Evolutionary conservation across 2,329 filamentous ascomycete species (phyloP).

Genomic region (Colletotrichum paranaense): DNA sequence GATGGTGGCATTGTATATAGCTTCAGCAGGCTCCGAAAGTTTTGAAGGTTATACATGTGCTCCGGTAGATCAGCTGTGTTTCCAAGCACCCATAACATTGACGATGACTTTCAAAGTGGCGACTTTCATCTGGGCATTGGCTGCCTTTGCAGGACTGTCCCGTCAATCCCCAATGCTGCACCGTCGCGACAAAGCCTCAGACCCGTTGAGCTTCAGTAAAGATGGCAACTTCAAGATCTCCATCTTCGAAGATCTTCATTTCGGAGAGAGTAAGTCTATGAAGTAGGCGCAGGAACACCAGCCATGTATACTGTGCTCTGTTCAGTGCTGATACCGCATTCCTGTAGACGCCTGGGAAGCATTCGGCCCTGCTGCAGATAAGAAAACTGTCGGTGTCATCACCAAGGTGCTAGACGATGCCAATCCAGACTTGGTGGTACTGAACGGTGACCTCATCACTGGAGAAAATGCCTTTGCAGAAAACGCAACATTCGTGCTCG

Average conservation of each 20-base stretch:
- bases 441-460: conserved; percentile 79
- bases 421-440: conserved; percentile 68
- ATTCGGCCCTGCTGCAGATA: conserved; percentile 65
- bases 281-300: rapidly evolving
- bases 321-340: background rate
- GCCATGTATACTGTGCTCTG: no score
- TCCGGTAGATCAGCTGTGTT: no score
- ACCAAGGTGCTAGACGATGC: conserved; percentile 65
- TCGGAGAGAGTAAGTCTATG: conserved; percentile 69
- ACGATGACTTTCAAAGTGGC: background rate
- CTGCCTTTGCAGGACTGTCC: background rate
- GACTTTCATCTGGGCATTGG: background rate
- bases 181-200: background rate
- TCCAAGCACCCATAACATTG: background rate
- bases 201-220: conserved; percentile 48
- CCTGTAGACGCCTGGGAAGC: conserved; percentile 54
- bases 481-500: conserved; percentile 68
- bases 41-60: background rate
- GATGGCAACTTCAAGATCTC: conserved; percentile 64
- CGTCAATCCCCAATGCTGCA: background rate
- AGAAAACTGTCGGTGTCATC: conserved; percentile 67
- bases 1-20: conserved; percentile 23
- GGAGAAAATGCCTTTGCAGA: conserved; percentile 70
- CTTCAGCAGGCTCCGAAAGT: background rate
- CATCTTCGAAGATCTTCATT: conserved; percentile 78